Base-by-base conservation (phyloP, 441 rosid genomes). In the Brassica balearica region DNA sequence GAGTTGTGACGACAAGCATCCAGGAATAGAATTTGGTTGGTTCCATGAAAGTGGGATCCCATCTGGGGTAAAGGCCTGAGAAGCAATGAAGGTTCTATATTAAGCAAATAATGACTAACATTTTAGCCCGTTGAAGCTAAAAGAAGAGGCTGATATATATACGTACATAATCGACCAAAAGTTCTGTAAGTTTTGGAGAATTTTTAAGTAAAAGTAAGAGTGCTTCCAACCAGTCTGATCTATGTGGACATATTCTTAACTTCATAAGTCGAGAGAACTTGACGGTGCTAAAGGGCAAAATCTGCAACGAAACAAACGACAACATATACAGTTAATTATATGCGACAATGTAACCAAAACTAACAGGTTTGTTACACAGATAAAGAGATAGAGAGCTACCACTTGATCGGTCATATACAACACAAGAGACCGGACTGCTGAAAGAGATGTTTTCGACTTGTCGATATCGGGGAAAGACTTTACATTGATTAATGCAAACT, bases 361-460 rank as follows among this genome's bases (percentile, higher is more conserved):
- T 66, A 7, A 4, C 58, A n/a, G 2, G 46, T 36, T 22, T 46
- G 60, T 2, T 6, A 25, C 36, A 60, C 17, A 25, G 36, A 25
- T 10, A 23, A n/a, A 25, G 17, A 51, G 58, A n/a, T 48, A 48
- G 10, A 15, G 23, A 23, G 6, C 6, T 72, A 72, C 76, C 76
- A 62, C 25, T 15, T 41, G 19, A 0, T 62, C 29, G 5, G 14
- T 58, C 58, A 41, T 41, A 61, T 0, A 1, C 59, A 72, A 41
- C 3, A 5, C 12, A 25, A 61, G 60, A 43, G 2, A 43, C 27
- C 5, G 48, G 19, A 72, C 60, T 4, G 12, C 5, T 6, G 68
- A 72, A 43, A 72, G 4, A 43, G 27, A 72, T 72, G 27, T 61
- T 25, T 61, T 8, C 43, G 63, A 72, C 27, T 72, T 72, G 29